Evolutionary conservation across 192 early-diverging fungal genomes (phyloP), one percentile per base, ranked within the genome.

Genomic region (Lobosporangium transversale): DNA sequence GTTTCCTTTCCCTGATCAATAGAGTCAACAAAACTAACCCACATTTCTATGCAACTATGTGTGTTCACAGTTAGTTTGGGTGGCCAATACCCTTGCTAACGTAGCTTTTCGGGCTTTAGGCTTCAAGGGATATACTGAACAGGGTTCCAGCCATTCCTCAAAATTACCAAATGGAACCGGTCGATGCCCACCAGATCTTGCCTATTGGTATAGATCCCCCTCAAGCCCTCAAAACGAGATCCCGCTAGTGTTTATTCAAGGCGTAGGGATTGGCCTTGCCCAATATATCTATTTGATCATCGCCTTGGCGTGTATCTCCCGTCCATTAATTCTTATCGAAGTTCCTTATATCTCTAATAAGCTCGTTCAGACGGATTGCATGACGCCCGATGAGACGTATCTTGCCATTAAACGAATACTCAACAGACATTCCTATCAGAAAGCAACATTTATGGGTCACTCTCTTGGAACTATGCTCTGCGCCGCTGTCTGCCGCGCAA

Each of bases 211-310:
- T 33, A 58, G 65, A 26, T 23, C 58, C 2, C 73, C 65, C n/a
- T n/a, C 48, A 4, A 53, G 73, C 20, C 44, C 58, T 18, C 43
- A 78, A 26, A 79, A 78, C 35, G 53, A 70, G 30, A 65, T 78
- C n/a, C 89, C 91, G 1, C 66, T 92, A 26, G 81, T 92, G 0
- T 90, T 90, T 50, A 85, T 91, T 15, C 91, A 91, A 61, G 91
- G 91, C 11, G 84, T 92, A 51, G 90, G 89, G 10, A 70, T 85
- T 50, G 90, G 91, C 14, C 45, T 89, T 8, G 54, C 81, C 2
- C 78, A 78, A 36, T 91, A 92, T 63, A 42, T 73, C 21, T 70
- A 86, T 26, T 83, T 88, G 48, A 42, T 91, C 27, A 52, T 63
- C 24, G 67, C 78, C 8, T 62, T 91, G 35, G 49, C 54, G 0